These are phyloP conservation scores for Lentinus tigrinus DNA, from an alignment of 768 basidiomycete species.

Conservation along the genomic window DNA sequence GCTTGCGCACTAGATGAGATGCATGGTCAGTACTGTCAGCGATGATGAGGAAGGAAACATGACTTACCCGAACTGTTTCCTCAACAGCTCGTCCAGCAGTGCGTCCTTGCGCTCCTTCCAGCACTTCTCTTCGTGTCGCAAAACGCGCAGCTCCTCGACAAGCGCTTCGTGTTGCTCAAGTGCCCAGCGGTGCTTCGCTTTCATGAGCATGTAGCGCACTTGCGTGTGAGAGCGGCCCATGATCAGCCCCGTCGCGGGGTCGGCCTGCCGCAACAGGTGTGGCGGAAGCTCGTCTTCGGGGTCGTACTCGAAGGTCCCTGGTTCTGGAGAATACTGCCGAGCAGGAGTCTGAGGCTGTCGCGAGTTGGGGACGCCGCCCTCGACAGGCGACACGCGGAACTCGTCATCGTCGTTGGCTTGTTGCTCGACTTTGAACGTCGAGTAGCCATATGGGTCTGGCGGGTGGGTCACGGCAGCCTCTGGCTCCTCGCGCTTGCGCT, in stretches of 20 bases:
- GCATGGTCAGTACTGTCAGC: neutral
- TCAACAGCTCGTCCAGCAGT: conserved; percentile 54
- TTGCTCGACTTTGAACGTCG: conserved; percentile 55
- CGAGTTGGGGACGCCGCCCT: conserved; percentile 32
- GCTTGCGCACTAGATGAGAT: conserved; percentile 14
- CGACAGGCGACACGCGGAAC: conserved; percentile 33
- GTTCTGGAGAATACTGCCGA: conserved; percentile 25
- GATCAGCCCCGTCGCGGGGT: conserved; percentile 61
- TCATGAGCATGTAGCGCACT: conserved; percentile 71
- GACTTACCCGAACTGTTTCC: conserved; percentile 52
- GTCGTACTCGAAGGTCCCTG: conserved; percentile 28
- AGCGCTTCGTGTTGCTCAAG: conserved; percentile 66
- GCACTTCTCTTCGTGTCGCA: conserved; percentile 49
- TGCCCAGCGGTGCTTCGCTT: conserved; percentile 76
- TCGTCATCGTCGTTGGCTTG: conserved; percentile 34
- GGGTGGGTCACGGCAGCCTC: conserved; percentile 25
- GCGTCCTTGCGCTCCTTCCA: conserved; percentile 61
- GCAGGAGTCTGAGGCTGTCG: conserved; percentile 10
- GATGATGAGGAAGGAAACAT: neutral
- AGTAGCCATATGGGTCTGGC: conserved; percentile 29
- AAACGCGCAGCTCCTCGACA: conserved; percentile 59
- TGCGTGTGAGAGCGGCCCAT: conserved; percentile 67
- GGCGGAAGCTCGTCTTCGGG: conserved; percentile 52
- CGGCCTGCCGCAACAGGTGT: conserved; percentile 49
- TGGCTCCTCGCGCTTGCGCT: conserved; percentile 49